phyloP scores from a whole-genome alignment of 2,329 filamentous ascomycete genomes.

The Beauveria medogensis region DNA sequence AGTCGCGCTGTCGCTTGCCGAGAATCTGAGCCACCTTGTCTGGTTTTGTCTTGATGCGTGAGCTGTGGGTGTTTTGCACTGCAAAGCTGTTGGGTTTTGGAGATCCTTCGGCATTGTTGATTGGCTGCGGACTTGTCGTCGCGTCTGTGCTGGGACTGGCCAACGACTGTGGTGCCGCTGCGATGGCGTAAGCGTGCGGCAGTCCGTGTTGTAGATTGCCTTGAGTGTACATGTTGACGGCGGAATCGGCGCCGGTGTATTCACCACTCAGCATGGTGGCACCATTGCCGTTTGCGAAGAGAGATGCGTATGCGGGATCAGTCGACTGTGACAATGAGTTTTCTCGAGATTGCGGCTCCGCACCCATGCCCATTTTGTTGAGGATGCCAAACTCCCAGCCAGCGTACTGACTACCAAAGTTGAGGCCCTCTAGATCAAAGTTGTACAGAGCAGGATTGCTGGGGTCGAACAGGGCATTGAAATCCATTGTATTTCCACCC shows the following conservation, averaged over 20 bases:
- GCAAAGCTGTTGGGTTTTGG: slow-evolving; percentile 22
- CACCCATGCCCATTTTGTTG: slow-evolving; percentile 75
- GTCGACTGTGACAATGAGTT: slow-evolving; percentile 36
- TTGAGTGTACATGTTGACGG: slow-evolving; percentile 42
- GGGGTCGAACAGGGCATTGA: slow-evolving; percentile 69
- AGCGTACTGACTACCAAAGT: slow-evolving; percentile 90
- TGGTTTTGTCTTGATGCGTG: slow-evolving; percentile 37
- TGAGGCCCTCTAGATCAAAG: slow-evolving; percentile 83
- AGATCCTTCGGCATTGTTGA: slow-evolving; percentile 47
- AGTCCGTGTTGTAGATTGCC: slow-evolving; percentile 54
- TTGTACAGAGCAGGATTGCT: slow-evolving; percentile 92
- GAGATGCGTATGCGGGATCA: slow-evolving; percentile 33
- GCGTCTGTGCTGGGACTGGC: slow-evolving; percentile 58
- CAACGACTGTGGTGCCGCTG: slow-evolving; percentile 52
- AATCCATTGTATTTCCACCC: slow-evolving; percentile 41
- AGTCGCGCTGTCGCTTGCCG: slow-evolving; percentile 59
- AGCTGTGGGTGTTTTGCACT: slow-evolving; percentile 17
- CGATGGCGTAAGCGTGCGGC: slow-evolving; percentile 58
- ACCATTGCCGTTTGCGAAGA: slow-evolving; percentile 43
- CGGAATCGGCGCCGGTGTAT: slow-evolving; percentile 45
- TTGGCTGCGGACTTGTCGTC: slow-evolving; percentile 52
- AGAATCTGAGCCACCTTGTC: slow-evolving; percentile 40
- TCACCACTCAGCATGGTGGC: slow-evolving; percentile 41
- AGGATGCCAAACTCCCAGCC: slow-evolving; percentile 94
- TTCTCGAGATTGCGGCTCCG: slow-evolving; percentile 70